These are phyloP conservation scores for Marchantia paleacea DNA, from an alignment of 225 moss, liverwort and hornwort species.

Conservation along the genomic window DNA sequence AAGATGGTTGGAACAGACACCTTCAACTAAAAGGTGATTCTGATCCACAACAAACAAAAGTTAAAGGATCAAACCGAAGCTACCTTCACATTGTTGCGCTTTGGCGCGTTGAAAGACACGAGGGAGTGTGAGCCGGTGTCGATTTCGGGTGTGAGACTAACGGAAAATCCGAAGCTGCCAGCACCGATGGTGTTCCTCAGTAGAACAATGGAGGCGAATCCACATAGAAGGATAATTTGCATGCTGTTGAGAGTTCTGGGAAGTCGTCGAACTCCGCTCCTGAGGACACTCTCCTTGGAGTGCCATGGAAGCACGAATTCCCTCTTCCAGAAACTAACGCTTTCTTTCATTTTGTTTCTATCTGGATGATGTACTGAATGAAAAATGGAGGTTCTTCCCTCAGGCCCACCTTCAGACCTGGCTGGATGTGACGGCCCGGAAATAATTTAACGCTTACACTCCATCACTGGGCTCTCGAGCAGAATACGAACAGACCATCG, in stretches of 20 bases:
- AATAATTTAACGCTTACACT: neutral
- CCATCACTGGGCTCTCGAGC: neutral
- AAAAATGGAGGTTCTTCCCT: neutral
- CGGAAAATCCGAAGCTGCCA: conserved; percentile 5
- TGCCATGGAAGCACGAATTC: conserved; percentile 7
- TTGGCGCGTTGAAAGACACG: conserved; percentile 11
- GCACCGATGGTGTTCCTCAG: conserved; percentile 29
- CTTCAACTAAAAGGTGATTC: too few species aligned
- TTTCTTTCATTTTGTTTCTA: neutral
- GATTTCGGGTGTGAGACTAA: neutral
- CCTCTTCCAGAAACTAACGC: neutral
- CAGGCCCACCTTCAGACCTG: neutral
- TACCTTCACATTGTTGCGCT: conserved; percentile 40
- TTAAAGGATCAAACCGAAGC: too few species aligned
- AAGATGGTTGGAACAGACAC: too few species aligned
- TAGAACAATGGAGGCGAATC: conserved; percentile 33
- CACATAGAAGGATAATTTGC: conserved; percentile 30
- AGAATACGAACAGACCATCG: neutral
- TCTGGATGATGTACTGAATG: too few species aligned
- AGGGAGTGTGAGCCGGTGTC: neutral
- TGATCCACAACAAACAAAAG: neutral
- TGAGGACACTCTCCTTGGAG: neutral
- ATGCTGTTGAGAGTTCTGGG: conserved; percentile 35
- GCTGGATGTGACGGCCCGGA: neutral
- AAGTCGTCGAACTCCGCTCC: conserved; percentile 8